phyloP scores from a whole-genome alignment of 805 yeast species.

The Cephaloascus fragrans region DNA sequence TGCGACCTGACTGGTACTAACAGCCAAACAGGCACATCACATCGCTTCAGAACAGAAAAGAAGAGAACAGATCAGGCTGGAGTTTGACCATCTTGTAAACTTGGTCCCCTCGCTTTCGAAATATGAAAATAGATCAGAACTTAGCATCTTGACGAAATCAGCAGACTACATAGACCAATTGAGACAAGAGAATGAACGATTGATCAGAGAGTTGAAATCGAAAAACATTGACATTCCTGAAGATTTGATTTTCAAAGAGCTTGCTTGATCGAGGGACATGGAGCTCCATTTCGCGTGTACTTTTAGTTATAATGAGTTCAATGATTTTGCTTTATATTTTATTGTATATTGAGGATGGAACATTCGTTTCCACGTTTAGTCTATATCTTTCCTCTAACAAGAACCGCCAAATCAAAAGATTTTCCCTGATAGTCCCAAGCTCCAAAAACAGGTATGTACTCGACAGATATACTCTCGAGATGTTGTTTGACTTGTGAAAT shows the following conservation, averaged over 20 bases:
- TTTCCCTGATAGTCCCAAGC: slow-evolving; percentile 16
- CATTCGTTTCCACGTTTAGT: too few relatives aligned
- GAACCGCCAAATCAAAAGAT: slow-evolving; percentile 10
- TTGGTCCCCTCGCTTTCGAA: slow-evolving; percentile 64
- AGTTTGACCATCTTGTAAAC: slow-evolving; percentile 66
- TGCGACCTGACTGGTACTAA: too few relatives aligned
- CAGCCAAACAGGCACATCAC: slow-evolving; percentile 53
- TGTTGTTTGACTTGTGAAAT: not conserved
- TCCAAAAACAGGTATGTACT: slow-evolving; percentile 14
- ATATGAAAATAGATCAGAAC: slow-evolving; percentile 74
- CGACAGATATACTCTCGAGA: slow-evolving; percentile 7
- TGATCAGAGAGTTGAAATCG: slow-evolving; percentile 29
- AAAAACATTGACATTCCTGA: slow-evolving; percentile 33
- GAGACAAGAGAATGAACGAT: slow-evolving; percentile 35
- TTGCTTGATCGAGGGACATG: not conserved
- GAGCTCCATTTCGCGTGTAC: too few relatives aligned
- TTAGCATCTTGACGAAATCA: slow-evolving; percentile 59
- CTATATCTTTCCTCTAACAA: slow-evolving; percentile 7
- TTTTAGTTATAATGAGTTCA: too few relatives aligned
- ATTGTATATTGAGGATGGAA: too few relatives aligned
- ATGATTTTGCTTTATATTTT: too few relatives aligned
- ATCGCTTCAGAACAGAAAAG: slow-evolving; percentile 83
- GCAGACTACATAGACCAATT: slow-evolving; percentile 44
- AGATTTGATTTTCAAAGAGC: slow-evolving; percentile 12
- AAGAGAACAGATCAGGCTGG: slow-evolving; percentile 74